phyloP scores from a whole-genome alignment of 768 basidiomycete genomes.

The Tylopilus subfusipes region DNA sequence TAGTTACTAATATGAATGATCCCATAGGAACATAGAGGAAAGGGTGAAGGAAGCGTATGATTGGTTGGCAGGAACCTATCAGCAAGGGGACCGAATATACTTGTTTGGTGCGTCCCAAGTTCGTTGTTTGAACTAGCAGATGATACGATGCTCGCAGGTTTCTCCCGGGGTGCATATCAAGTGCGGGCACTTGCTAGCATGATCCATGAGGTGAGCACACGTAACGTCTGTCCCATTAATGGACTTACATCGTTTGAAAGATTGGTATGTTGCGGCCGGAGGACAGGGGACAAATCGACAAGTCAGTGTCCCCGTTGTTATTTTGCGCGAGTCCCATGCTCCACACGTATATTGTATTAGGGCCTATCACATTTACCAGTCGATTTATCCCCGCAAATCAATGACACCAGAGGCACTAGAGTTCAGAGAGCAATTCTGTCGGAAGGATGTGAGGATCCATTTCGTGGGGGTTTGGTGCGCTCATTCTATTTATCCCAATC shows the following conservation, averaged over 20 bases:
- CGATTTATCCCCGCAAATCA: slow-evolving; percentile 26
- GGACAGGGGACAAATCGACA: not conserved
- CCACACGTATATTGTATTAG: not conserved
- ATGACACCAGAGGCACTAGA: slow-evolving; percentile 1
- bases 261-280: not conserved
- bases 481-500: not conserved
- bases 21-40: slow-evolving; percentile 8
- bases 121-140: not conserved
- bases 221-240: not conserved
- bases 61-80: not conserved
- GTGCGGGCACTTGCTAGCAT: slow-evolving; percentile 36
- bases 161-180: slow-evolving; percentile 43
- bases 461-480: slow-evolving; percentile 35
- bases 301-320: not conserved
- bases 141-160: slow-evolving; percentile 25
- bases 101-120: slow-evolving; percentile 33
- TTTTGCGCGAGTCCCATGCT: not conserved
- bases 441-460: slow-evolving; percentile 25
- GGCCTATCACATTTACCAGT: not conserved
- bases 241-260: not conserved
- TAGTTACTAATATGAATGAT: too few species aligned
- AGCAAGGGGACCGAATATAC: slow-evolving; percentile 27
- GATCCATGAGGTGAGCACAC: slow-evolving; percentile 30
- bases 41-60: slow-evolving; percentile 3
- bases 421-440: slow-evolving; percentile 30